Evolutionary conservation across 2,329 filamentous ascomycete species (phyloP).

Genomic region (Zasmidium cellare): DNA sequence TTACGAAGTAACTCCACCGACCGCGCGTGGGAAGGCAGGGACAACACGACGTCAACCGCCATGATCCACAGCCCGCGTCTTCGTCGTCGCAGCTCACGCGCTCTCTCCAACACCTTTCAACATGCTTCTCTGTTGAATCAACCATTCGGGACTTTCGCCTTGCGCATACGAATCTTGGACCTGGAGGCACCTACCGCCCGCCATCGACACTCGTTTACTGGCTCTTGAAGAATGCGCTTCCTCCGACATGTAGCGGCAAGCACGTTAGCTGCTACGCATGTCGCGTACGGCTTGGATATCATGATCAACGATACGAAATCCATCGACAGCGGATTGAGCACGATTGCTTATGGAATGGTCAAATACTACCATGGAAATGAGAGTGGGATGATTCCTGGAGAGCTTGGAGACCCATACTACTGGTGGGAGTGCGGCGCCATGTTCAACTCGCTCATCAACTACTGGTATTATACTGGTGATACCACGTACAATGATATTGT

Average conservation of each 20-base stretch:
- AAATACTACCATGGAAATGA: slow-evolving; percentile 54
- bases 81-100: background rate
- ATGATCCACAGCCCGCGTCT: background rate
- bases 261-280: slow-evolving; percentile 13
- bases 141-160: background rate
- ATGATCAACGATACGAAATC: slow-evolving; percentile 37
- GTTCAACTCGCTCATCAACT: slow-evolving; percentile 68
- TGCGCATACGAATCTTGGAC: background rate
- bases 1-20: background rate
- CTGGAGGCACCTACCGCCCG: background rate
- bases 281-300: slow-evolving; percentile 13
- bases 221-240: slow-evolving; percentile 10
- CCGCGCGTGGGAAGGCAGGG: background rate
- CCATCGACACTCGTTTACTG: background rate
- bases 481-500: slow-evolving; percentile 61
- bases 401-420: slow-evolving; percentile 65
- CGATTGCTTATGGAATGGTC: slow-evolving; percentile 51
- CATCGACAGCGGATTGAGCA: slow-evolving; percentile 42
- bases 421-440: slow-evolving; percentile 67
- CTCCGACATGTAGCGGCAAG: slow-evolving; percentile 6
- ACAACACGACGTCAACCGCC: background rate
- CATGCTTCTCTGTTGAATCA: background rate
- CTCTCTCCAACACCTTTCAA: background rate
- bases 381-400: slow-evolving; percentile 51
- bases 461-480: slow-evolving; percentile 68